phyloP scores from a whole-genome alignment of 2,329 filamentous ascomycete genomes.

The Colletotrichum siamense region DNA sequence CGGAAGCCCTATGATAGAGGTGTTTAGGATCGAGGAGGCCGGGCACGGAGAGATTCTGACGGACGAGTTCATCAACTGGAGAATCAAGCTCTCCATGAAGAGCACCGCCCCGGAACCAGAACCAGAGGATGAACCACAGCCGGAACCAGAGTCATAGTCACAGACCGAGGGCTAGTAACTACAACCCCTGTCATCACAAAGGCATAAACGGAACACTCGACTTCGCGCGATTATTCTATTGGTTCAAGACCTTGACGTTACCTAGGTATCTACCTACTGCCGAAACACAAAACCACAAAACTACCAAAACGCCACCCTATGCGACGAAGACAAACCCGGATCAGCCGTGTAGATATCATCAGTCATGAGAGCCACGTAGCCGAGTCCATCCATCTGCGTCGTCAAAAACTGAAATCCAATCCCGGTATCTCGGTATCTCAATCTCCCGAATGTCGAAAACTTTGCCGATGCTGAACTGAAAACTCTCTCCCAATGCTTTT shows the following conservation, averaged over 20 bases:
- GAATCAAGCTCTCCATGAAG: constrained; percentile 56
- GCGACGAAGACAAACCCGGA: constrained; percentile 6
- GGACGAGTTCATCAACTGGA: constrained; percentile 79
- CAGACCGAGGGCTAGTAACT: not conserved
- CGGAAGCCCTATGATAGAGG: constrained; percentile 70
- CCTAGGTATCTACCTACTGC: constrained; percentile 19
- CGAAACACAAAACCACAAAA: not conserved
- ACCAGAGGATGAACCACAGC: not conserved
- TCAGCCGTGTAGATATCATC: constrained; percentile 17
- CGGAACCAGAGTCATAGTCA: not conserved
- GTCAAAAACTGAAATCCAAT: constrained; percentile 3
- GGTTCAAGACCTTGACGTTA: constrained; percentile 4
- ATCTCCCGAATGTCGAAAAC: constrained; percentile 1
- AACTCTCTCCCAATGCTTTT: constrained; percentile 17
- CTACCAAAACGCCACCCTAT: constrained; percentile 9
- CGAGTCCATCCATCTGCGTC: not conserved
- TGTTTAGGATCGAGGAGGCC: constrained; percentile 74
- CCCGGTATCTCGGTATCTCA: not conserved
- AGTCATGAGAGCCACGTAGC: constrained; percentile 17
- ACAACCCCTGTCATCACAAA: not conserved
- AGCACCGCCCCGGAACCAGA: constrained; percentile 26
- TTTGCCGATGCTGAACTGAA: not conserved
- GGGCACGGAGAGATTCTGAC: constrained; percentile 81
- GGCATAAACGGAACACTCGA: not conserved
- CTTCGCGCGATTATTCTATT: constrained; percentile 1